Base-by-base conservation (phyloP, 305 asterid genomes). In the Withania somnifera region DNA sequence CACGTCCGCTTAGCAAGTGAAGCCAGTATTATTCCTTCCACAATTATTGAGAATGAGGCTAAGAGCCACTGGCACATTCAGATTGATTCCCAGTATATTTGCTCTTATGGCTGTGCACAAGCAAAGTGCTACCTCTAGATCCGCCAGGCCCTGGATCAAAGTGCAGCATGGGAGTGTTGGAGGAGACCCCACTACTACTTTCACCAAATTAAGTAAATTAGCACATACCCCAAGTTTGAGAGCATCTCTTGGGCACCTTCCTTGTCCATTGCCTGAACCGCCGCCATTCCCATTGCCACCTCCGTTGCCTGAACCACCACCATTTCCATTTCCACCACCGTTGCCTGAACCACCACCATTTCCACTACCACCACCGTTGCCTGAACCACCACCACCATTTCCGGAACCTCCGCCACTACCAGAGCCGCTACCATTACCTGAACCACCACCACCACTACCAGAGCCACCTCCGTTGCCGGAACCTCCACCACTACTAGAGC, bases 61-160 rank as follows among this genome's bases (percentile, higher is more conserved):
- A 10, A 85, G 83, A 1, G 90, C 1, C 26, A 85, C 1, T 1
- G 86, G 87, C 2, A 84, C 19, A 17, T 84, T 80, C 5, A 85
- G 69, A 42, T 77, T 79, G 28, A 85, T 51, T 47, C 89, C 89
- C 22, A 87, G 47, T 6, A 88, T 2, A 19, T 85, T 86, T 7
- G 85, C 88, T 63, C 81, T 82, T 0, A 86, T 82, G 73, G 86
- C 87, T 11, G 83, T 71, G 87, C 91, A 86, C 67, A 88, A 85
- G 82, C 91, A 88, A 26, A 7, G 30, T 5, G 88, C 88, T 7
- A 83, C 90, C 77, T 85, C 88, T 4, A 85, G 38, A 24, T 85
- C 79, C 2, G 4, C 77, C 19, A 88, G 79, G 13, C 90, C 89
- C 7, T 50, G 38, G 13, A 88, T 38, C 81, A 88, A 47, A 19